These are phyloP conservation scores for Vanrija sp. DNA, from an alignment of 1,284 basidiomycete genomes.

Conservation along the genomic window DNA sequence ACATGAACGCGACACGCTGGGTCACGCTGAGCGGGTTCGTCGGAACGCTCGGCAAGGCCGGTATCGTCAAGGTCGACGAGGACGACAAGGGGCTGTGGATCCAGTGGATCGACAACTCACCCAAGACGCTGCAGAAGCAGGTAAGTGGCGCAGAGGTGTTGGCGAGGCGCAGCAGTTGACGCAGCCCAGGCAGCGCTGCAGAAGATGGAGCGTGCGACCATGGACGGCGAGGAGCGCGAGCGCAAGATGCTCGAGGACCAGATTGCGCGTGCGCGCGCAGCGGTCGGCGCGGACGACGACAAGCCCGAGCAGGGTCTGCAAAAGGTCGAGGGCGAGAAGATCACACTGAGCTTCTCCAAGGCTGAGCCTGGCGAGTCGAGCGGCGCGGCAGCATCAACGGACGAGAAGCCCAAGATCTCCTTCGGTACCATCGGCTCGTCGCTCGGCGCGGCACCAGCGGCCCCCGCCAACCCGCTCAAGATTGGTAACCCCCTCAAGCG, in stretches of 20 bases:
- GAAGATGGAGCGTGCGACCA: constrained; percentile 87
- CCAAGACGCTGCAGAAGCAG: constrained; percentile 85
- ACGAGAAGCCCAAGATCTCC: constrained; percentile 9
- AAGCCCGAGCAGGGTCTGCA: constrained; percentile 60
- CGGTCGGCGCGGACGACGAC: constrained; percentile 28
- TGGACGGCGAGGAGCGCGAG: constrained; percentile 92
- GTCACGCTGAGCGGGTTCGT: constrained; percentile 92
- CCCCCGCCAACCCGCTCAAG: background rate
- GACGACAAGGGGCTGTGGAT: constrained; percentile 98
- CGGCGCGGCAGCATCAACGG: background rate
- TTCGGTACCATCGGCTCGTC: constrained; percentile 7
- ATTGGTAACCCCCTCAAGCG: constrained; percentile 47
- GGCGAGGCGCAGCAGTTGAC: background rate
- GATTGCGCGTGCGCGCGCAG: constrained; percentile 72
- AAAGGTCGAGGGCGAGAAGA: constrained; percentile 58
- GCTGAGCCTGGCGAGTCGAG: constrained; percentile 9
- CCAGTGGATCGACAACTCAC: constrained; percentile 93
- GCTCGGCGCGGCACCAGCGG: background rate
- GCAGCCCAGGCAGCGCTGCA: constrained; percentile 67
- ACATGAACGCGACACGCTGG: constrained; percentile 99
- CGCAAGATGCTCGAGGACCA: constrained; percentile 86
- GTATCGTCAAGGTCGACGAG: constrained; percentile 89
- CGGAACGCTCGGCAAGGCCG: constrained; percentile 82
- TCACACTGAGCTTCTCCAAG: constrained; percentile 36
- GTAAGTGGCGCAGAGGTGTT: constrained; percentile 51